Base-by-base conservation (phyloP, 2,329 filamentous ascomycete species). In the Penicillium sp. region DNA sequence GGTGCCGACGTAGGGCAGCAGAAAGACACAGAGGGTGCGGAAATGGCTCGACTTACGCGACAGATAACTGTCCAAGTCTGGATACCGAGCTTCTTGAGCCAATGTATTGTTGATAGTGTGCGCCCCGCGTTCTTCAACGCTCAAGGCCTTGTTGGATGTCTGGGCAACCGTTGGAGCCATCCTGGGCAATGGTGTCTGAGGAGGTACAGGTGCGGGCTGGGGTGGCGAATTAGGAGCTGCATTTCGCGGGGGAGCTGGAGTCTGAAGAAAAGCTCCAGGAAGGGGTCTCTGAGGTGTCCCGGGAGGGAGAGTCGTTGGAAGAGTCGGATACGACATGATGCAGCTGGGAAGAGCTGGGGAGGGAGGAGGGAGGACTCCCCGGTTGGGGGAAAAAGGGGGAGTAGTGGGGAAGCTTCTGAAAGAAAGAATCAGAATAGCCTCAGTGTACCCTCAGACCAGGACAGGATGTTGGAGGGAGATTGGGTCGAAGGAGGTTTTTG, bases 41-140 rank as follows among this genome's bases (percentile, higher is more conserved):
- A 11, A 43, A 26, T 9, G n/a, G 14, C 13, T 14, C 7, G 3
- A 83, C 90, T 81, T 81, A 94, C 92, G 91, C 75, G 87, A 86
- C 66, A 95, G 87, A 76, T 96, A 96, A 54, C 85, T 89, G 72
- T 97, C 93, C 16, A 99, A 79, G 60, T 96, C 91, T 6, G 92
- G 92, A 69, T 91, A 99, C 68, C 85, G 86, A 66, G 87, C 86
- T 69, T 97, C 93, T 55, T 83, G 80, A 55, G 85, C 81, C 40
- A 97, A 78, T 40, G 89, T 87, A 61, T 87, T 83, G 73, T 96
- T 96, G 72, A 99, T 88, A 18, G 89, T 92, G 61, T 82, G 83
- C 43, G 92, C 91, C 18, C 91, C 94, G 73, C 91, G 89, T 62
- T 90, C 83, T 55, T 96, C 83, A 0, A 90, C 89, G 40, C 85